These are phyloP conservation scores for Corchorus capsularis DNA, from an alignment of 345 rosid species.

Conservation along the genomic window DNA sequence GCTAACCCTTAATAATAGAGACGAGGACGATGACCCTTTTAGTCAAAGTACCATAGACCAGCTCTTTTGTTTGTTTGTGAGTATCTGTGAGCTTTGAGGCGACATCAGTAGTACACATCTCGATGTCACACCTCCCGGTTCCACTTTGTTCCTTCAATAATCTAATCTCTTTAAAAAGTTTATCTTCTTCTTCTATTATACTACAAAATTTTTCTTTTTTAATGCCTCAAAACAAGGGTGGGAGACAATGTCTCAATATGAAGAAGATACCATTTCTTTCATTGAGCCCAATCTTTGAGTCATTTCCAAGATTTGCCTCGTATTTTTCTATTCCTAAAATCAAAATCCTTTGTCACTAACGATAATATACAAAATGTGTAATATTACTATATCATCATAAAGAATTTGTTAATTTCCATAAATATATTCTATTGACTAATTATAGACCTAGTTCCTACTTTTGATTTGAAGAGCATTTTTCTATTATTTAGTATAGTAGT, in stretches of 20 bases:
- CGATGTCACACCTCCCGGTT: constrained; percentile 39
- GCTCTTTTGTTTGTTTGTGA: constrained; percentile 43
- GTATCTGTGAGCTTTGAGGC: constrained; percentile 19
- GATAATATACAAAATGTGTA: background rate
- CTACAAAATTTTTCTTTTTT: background rate
- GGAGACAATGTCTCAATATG: background rate
- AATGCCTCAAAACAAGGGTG: constrained; percentile 1
- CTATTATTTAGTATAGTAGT: too few species aligned
- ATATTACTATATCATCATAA: too few species aligned
- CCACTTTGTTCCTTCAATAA: constrained; percentile 33
- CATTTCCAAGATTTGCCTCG: constrained; percentile 35
- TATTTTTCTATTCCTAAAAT: constrained; percentile 10
- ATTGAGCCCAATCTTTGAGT: constrained; percentile 40
- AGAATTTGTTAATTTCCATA: background rate
- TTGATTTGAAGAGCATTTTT: too few species aligned
- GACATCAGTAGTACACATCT: constrained; percentile 40
- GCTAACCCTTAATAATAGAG: background rate
- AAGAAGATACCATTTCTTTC: constrained; percentile 29
- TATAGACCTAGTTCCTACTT: too few species aligned
- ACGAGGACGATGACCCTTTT: constrained; percentile 4
- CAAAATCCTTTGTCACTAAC: background rate
- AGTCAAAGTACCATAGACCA: constrained; percentile 46
- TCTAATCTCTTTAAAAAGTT: constrained; percentile 22
- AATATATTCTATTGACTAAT: too few species aligned
- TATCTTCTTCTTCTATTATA: background rate